Evolutionary conservation across 148 eudicot species (phyloP).

Genomic region (Chenopodium quinoa): DNA sequence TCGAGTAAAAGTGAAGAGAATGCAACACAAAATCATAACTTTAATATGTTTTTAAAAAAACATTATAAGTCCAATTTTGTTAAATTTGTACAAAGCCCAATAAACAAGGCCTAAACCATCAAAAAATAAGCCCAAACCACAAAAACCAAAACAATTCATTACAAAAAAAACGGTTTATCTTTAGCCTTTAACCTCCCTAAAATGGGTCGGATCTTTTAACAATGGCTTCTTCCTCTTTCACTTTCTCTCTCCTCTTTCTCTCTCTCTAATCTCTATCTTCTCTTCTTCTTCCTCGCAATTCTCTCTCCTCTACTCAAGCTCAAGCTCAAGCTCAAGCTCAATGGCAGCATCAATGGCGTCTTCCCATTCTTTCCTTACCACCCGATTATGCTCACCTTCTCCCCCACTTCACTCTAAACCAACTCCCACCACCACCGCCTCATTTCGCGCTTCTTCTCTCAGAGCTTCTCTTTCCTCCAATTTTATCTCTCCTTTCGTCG

Average conservation of each 20-base stretch:
- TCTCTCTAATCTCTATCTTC: not conserved
- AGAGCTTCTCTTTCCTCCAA: constrained; percentile 50
- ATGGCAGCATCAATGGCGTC: constrained; percentile 62
- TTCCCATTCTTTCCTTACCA: constrained; percentile 41
- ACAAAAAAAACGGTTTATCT: not conserved
- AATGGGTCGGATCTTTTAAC: not conserved
- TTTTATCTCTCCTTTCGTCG: constrained; percentile 47
- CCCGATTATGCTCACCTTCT: constrained; percentile 28
- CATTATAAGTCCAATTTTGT: no score
- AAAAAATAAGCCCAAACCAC: no score
- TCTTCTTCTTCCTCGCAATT: not conserved
- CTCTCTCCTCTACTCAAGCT: not conserved
- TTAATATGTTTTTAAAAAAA: no score
- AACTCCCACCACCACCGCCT: not conserved
- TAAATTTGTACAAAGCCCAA: no score
- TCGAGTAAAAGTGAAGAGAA: no score
- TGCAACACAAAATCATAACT: no score
- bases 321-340: constrained; percentile 33
- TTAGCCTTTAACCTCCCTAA: not conserved
- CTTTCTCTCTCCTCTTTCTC: not conserved
- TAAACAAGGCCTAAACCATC: no score
- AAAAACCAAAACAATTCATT: no score
- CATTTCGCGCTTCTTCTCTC: constrained; percentile 14
- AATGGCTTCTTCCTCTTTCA: no score
- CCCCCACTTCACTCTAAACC: constrained; percentile 25